phyloP scores from a whole-genome alignment of 768 basidiomycete species.

The Suillus subaureus region DNA sequence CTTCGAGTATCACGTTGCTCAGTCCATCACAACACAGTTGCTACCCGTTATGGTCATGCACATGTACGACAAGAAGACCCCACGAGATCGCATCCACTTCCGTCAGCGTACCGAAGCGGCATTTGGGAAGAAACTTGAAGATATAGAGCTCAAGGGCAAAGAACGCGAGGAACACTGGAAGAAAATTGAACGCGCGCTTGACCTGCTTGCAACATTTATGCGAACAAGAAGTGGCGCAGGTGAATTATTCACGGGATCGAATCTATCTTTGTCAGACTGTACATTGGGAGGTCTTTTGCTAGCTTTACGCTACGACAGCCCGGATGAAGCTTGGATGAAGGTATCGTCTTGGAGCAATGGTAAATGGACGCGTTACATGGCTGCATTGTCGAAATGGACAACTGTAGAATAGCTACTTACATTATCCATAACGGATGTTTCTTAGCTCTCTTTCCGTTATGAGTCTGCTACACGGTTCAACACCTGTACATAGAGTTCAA shows the following conservation, averaged over 20 bases:
- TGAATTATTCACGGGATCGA: slow-evolving; percentile 24
- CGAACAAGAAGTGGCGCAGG: slow-evolving; percentile 11
- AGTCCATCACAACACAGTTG: too few species aligned
- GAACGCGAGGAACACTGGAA: slow-evolving; percentile 28
- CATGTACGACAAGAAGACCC: slow-evolving; percentile 16
- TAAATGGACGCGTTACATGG: slow-evolving; percentile 28
- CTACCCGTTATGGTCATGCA: too few species aligned
- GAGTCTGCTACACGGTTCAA: not conserved
- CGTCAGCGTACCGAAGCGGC: slow-evolving; percentile 18
- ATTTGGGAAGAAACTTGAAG: slow-evolving; percentile 11
- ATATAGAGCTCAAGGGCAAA: slow-evolving; percentile 18
- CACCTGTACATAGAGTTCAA: not conserved
- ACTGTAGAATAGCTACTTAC: slow-evolving; percentile 3
- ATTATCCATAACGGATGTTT: too few species aligned
- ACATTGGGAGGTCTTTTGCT: slow-evolving; percentile 28
- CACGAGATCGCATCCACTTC: slow-evolving; percentile 21
- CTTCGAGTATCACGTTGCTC: slow-evolving; percentile 22
- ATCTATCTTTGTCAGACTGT: slow-evolving; percentile 29
- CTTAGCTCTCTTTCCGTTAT: not conserved
- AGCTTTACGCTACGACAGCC: slow-evolving; percentile 25
- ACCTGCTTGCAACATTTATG: slow-evolving; percentile 10
- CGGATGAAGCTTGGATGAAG: slow-evolving; percentile 28
- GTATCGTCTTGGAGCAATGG: slow-evolving; percentile 31
- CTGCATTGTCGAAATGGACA: slow-evolving; percentile 24
- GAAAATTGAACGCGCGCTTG: slow-evolving; percentile 23